Evolutionary conservation across 2,329 filamentous ascomycete genomes (phyloP).

Genomic region (Dothiorella sarmentorum): DNA sequence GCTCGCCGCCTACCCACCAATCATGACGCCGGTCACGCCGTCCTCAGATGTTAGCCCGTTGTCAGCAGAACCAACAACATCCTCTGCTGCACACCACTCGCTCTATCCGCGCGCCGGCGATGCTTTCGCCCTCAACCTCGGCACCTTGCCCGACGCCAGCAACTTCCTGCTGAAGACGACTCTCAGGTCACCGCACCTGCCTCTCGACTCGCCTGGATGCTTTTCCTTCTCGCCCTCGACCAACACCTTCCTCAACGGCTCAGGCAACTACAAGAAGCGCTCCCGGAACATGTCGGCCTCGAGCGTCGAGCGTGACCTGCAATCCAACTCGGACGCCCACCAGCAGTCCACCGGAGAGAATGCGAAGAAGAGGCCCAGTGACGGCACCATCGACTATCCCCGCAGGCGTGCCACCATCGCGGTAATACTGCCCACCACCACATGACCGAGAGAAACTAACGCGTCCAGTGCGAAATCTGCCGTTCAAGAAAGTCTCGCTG

Average conservation of each 20-base stretch:
- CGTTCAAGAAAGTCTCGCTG: constrained; percentile 76
- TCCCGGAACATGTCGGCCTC: constrained; percentile 44
- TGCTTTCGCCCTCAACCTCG: constrained; percentile 40
- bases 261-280: constrained; percentile 28
- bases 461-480: constrained; percentile 71
- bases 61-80: constrained; percentile 33
- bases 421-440: constrained; percentile 25
- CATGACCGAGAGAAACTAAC: constrained; percentile 25
- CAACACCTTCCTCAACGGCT: constrained; percentile 26
- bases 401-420: constrained; percentile 41
- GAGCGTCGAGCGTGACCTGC: constrained; percentile 40
- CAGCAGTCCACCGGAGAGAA: constrained; percentile 33
- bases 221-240: constrained; percentile 26
- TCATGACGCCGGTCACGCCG: constrained; percentile 39
- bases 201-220: constrained; percentile 36
- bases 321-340: constrained; percentile 23
- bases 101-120: constrained; percentile 33
- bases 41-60: constrained; percentile 43
- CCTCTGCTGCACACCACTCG: constrained; percentile 26
- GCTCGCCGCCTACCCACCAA: constrained; percentile 25
- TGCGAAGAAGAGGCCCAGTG: constrained; percentile 38
- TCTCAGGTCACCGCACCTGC: constrained; percentile 36
- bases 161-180: constrained; percentile 38
- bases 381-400: constrained; percentile 43
- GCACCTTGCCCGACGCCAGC: constrained; percentile 35